phyloP scores from a whole-genome alignment of 2,329 filamentous ascomycete species.

The Fusarium incarnatum region DNA sequence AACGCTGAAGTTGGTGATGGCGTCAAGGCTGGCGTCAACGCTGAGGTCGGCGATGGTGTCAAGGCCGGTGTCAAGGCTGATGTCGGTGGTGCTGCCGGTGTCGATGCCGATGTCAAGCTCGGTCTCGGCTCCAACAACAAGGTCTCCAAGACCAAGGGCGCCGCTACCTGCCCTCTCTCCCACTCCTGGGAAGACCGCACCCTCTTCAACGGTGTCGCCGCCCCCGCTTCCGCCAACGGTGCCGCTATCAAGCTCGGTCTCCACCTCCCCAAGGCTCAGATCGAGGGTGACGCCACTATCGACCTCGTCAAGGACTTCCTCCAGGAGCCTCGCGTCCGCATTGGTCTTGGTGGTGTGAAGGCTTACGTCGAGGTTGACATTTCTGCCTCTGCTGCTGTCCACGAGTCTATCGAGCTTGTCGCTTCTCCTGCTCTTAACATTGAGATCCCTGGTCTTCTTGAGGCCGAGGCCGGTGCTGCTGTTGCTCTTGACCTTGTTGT shows the following conservation, averaged over 20 bases:
- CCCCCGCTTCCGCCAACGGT: conserved; percentile 32
- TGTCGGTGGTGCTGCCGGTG: background rate
- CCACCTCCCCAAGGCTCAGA: conserved; percentile 51
- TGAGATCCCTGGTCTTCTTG: conserved; percentile 55
- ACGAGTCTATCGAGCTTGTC: conserved; percentile 64
- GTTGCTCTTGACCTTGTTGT: conserved; percentile 66
- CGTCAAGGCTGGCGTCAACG: background rate
- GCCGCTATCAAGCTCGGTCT: conserved; percentile 42
- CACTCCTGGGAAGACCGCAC: conserved; percentile 32
- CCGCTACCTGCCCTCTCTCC: conserved; percentile 21
- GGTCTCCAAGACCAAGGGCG: background rate
- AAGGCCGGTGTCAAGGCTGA: background rate
- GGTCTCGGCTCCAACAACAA: background rate
- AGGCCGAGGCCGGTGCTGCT: conserved; percentile 56
- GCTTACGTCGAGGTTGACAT: conserved; percentile 64
- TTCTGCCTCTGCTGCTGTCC: conserved; percentile 57
- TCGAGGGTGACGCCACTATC: conserved; percentile 61
- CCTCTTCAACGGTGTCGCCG: conserved; percentile 36
- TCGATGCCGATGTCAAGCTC: background rate
- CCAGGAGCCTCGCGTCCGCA: conserved; percentile 54
- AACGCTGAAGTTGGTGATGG: background rate
- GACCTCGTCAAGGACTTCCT: conserved; percentile 57
- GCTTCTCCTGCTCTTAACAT: conserved; percentile 53
- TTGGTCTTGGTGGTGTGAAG: conserved; percentile 64
- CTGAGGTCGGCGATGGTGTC: background rate